Conservation (phyloP, 495 filamentous ascomycete species). For the Haplographium delicatum region DNA sequence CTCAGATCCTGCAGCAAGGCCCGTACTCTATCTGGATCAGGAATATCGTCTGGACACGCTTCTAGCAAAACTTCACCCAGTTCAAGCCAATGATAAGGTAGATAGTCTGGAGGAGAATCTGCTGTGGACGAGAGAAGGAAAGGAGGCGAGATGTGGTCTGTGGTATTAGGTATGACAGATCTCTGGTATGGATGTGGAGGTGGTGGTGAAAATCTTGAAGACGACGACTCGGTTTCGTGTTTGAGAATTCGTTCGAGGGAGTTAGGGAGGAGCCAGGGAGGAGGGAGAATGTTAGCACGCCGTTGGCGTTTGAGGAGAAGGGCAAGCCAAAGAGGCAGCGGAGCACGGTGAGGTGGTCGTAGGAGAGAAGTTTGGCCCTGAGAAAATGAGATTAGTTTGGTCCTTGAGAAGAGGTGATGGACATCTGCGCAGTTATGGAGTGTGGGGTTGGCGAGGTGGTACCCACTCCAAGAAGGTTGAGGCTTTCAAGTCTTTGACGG, state of each 20-base stretch:
- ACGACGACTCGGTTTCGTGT: conserved; percentile 63
- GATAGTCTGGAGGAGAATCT: conserved; percentile 52
- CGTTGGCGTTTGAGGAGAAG: conserved; percentile 92
- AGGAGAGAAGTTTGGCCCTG: conserved; percentile 76
- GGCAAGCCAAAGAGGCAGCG: conserved; percentile 93
- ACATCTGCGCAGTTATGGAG: neutral
- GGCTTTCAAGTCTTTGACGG: conserved; percentile 80
- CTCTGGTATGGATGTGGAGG: conserved; percentile 52
- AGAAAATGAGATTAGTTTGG: neutral
- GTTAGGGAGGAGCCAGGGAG: conserved; percentile 74
- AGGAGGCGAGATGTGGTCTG: conserved; percentile 42
- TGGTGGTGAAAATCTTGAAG: conserved; percentile 65
- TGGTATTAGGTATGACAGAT: conserved; percentile 4
- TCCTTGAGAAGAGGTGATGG: neutral
- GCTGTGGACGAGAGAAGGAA: conserved; percentile 58
- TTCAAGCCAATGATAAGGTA: conserved; percentile 95
- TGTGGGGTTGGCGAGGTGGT: conserved; percentile 10
- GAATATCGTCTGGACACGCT: conserved; percentile 78
- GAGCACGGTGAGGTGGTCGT: conserved; percentile 71
- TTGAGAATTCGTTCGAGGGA: conserved; percentile 72
- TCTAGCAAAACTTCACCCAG: conserved; percentile 79
- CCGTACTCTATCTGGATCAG: conserved; percentile 67
- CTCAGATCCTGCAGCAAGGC: conserved; percentile 74
- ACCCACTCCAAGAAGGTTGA: conserved; percentile 79
- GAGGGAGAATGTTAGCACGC: conserved; percentile 88